Evolutionary conservation across 352 stramenopile genomes (phyloP).

Genomic region (Aphanomyces astaci): DNA sequence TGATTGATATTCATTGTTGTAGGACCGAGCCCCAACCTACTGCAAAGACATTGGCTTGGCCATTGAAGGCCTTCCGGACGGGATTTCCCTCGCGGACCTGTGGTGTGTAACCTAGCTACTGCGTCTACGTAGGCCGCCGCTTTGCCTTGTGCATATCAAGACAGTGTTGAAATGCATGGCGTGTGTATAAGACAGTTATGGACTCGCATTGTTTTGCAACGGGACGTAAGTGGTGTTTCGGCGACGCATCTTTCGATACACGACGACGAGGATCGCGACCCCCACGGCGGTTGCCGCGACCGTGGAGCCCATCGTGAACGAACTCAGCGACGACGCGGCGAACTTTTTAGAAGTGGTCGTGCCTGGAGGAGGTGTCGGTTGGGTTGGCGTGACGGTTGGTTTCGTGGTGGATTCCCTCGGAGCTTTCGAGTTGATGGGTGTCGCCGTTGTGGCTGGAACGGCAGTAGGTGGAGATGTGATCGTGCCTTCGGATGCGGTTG

Average conservation of each 20-base stretch:
- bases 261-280: not conserved
- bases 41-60: slow-evolving; percentile 76
- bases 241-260: not conserved
- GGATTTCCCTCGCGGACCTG: slow-evolving; percentile 55
- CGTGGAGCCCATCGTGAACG: not conserved
- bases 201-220: not conserved
- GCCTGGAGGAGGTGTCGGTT: not conserved
- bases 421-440: not conserved
- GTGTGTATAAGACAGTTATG: not conserved
- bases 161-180: too few species aligned
- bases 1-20: too few species aligned
- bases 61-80: slow-evolving; percentile 76
- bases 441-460: not conserved
- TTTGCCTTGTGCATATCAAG: too few species aligned
- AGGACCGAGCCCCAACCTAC: slow-evolving; percentile 57
- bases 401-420: not conserved
- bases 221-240: not conserved
- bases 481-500: not conserved
- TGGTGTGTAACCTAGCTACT: slow-evolving; percentile 34
- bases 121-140: too few species aligned
- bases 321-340: not conserved
- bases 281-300: not conserved
- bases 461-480: not conserved
- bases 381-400: not conserved
- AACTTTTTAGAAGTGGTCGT: not conserved